Percentiles rank a stretch among this genome's conserved stretches.
Evolutionary conservation across 352 stramenopile species (phyloP).

Genomic region (Aphanomyces astaci): DNA sequence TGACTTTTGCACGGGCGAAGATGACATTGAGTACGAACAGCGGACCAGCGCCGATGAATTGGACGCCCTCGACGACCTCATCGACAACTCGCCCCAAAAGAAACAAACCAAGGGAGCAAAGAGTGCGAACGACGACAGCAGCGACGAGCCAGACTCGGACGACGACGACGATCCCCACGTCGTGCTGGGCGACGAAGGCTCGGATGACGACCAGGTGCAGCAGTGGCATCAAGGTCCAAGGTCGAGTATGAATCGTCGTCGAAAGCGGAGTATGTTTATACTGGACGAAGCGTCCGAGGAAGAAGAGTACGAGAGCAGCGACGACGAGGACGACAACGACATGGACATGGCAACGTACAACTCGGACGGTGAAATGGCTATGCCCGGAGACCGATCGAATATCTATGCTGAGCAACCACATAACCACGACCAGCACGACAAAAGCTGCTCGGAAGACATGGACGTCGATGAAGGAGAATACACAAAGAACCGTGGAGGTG

Average conservation of each 20-base stretch:
- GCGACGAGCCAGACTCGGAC: constrained; percentile 1
- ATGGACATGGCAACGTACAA: background rate
- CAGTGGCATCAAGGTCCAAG: constrained; percentile 28
- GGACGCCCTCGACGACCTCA: constrained; percentile 12
- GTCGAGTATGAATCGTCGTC: constrained; percentile 23
- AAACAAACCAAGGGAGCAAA: background rate
- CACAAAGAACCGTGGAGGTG: too few species aligned
- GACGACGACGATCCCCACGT: constrained; percentile 6
- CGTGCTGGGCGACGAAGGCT: constrained; percentile 46
- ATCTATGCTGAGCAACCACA: too few species aligned
- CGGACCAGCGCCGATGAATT: constrained; percentile 19
- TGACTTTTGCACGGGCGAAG: constrained; percentile 47
- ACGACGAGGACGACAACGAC: constrained; percentile 13
- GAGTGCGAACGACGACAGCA: background rate
- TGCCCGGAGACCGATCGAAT: too few species aligned
- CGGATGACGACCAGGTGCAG: constrained; percentile 31
- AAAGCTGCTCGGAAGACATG: too few species aligned
- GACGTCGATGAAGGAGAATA: background rate
- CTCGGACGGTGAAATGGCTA: too few species aligned
- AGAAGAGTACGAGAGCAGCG: constrained; percentile 29
- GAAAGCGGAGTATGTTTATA: constrained; percentile 56
- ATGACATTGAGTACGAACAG: constrained; percentile 51
- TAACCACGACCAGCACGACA: too few species aligned
- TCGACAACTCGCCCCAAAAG: background rate
- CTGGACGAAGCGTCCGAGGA: constrained; percentile 71